A percentile compares a stretch with the other conserved stretches of the same genome.
phyloP scores from a whole-genome alignment of 1,284 basidiomycete species.

The Megacollybia platyphylla region DNA sequence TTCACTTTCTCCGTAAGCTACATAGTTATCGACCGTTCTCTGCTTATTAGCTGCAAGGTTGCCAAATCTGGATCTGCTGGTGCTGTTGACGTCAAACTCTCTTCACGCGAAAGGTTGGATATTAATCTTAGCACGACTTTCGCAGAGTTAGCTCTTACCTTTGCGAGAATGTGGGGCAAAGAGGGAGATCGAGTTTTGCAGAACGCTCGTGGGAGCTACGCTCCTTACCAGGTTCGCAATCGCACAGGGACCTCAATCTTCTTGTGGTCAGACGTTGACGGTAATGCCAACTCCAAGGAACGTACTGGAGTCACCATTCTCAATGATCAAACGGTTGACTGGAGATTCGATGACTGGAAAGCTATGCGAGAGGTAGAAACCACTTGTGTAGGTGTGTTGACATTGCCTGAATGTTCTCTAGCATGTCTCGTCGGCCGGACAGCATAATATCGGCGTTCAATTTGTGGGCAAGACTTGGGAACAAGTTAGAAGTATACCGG shows the following conservation, averaged over 20 bases:
- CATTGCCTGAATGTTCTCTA: slow-evolving; percentile 17
- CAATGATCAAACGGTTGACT: slow-evolving; percentile 77
- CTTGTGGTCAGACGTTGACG: slow-evolving; percentile 71
- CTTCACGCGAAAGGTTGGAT: slow-evolving; percentile 80
- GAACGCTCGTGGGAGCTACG: slow-evolving; percentile 74
- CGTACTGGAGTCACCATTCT: slow-evolving; percentile 40
- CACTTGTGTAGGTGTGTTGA: not conserved
- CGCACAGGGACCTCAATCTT: slow-evolving; percentile 77
- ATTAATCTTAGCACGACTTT: slow-evolving; percentile 90
- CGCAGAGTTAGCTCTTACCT: slow-evolving; percentile 75
- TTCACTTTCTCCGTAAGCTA: slow-evolving; percentile 60
- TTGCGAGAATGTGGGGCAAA: slow-evolving; percentile 59
- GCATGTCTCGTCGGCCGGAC: slow-evolving; percentile 65
- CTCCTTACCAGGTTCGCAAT: slow-evolving; percentile 90
- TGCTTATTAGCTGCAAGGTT: slow-evolving; percentile 22
- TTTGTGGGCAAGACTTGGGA: slow-evolving; percentile 90
- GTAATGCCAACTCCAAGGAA: slow-evolving; percentile 31
- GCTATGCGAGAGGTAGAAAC: slow-evolving; percentile 76
- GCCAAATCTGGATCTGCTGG: slow-evolving; percentile 37
- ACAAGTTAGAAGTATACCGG: slow-evolving; percentile 77
- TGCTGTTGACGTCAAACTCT: slow-evolving; percentile 52
- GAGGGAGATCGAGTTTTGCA: slow-evolving; percentile 65
- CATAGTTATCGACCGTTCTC: not conserved
- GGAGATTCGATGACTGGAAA: slow-evolving; percentile 97
- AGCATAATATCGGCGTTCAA: slow-evolving; percentile 77